Evolutionary conservation across 176 grass and related monocot species (phyloP).

Genomic region (Avena atlantica): DNA sequence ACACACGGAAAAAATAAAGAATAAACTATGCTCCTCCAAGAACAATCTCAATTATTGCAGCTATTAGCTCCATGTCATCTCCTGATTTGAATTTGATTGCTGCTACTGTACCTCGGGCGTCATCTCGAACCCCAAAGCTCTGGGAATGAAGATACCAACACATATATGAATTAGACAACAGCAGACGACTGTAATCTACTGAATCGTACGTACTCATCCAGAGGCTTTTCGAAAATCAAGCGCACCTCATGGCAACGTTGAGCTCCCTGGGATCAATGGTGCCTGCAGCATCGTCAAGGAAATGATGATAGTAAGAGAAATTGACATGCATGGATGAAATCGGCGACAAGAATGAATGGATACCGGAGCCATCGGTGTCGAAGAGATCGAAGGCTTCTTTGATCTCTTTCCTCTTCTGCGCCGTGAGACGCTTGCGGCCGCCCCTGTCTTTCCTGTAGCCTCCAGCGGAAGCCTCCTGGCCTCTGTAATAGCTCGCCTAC

Average conservation of each 20-base stretch:
- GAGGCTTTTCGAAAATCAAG: neutral
- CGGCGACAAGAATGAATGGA: neutral
- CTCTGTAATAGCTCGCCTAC: conserved; percentile 34
- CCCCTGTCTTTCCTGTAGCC: conserved; percentile 40
- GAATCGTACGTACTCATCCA: neutral
- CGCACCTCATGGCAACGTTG: conserved; percentile 78
- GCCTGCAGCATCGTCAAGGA: conserved; percentile 41
- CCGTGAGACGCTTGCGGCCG: conserved; percentile 37
- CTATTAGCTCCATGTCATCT: no score
- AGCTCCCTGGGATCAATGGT: conserved; percentile 77
- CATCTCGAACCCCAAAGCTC: conserved; percentile 88
- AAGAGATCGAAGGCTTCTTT: conserved; percentile 84
- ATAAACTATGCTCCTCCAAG: neutral
- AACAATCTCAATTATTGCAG: neutral
- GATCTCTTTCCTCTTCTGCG: conserved; percentile 78
- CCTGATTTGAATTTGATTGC: no score
- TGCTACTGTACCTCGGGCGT: conserved; percentile 54
- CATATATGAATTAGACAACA: neutral
- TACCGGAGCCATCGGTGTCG: conserved; percentile 86
- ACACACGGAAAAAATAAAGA: neutral
- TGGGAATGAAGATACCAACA: conserved; percentile 23
- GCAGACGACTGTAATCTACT: neutral
- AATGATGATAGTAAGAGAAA: neutral
- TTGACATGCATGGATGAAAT: neutral
- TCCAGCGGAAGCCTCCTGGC: neutral